Evolutionary conservation across 2,329 filamentous ascomycete genomes (phyloP), one percentile per base, ranked within the genome.

Genomic region (Paramyrothecium sp.): DNA sequence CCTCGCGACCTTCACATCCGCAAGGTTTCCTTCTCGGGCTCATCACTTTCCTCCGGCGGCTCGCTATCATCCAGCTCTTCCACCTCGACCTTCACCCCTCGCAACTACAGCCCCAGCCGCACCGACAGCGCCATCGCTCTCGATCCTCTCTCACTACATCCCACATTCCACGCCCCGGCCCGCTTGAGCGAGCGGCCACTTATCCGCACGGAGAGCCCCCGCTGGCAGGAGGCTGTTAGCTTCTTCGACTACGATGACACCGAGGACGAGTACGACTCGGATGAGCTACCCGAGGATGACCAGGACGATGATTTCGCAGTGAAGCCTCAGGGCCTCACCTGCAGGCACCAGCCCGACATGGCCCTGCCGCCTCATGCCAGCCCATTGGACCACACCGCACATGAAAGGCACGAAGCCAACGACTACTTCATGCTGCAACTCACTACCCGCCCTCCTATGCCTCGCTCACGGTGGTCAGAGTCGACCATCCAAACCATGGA

Each of bases 301-400:
- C 58, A 70, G 4, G 67, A 84, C 19, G 81, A 86, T 7, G 77
- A 74, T 11, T 64, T 72, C 3, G 69, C 67, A 21, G 60, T 85
- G 30, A 66, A 72, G 41, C 64, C 76, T 67, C n/a, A 41, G 10
- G n/a, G 33, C 51, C 26, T 38, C 13, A 44, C 38, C 13, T 44
- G 38, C 38, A 44, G 38, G 38, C 38, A 44, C n/a, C 38, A 44
- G 38, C 38, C 60, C 49, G 64, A 67, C 60, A 69, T 70, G 69
- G 64, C 66, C 16, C 62, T 73, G 26, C 70, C 71, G 56, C 65
- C 68, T 38, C 65, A 67, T 57, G 60, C 63, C 5, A 68, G 62
- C 56, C 65, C 66, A 20, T 58, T 65, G 53, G 67, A 67, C 30
- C 56, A 63, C 54, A 55, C 60, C 51, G 60, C 62, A 51, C 58